phyloP scores from a whole-genome alignment of 768 basidiomycete species.

The Termitomyces sp. region DNA sequence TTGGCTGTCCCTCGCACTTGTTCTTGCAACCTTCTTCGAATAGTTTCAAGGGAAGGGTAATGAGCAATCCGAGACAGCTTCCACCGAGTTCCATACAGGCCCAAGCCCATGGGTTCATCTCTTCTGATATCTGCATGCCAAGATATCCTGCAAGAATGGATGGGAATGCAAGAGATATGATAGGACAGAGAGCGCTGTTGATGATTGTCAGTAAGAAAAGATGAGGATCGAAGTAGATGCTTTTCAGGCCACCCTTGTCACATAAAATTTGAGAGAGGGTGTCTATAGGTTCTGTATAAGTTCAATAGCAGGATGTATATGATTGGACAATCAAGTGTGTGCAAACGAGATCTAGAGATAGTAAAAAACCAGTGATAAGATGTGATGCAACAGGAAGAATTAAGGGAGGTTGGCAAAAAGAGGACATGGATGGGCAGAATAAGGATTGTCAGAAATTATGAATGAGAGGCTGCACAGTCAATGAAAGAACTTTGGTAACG shows the following conservation, averaged over 20 bases:
- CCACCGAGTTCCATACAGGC: constrained; percentile 72
- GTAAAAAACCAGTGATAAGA: constrained; percentile 76
- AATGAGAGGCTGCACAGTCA: constrained; percentile 76
- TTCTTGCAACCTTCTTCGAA: constrained; percentile 82
- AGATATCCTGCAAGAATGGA: constrained; percentile 60
- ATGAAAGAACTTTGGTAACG: constrained; percentile 68
- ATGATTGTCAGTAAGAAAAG: constrained; percentile 84
- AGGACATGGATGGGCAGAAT: constrained; percentile 51
- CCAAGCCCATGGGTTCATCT: constrained; percentile 81
- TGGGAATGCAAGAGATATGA: constrained; percentile 81
- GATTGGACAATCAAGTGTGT: constrained; percentile 90
- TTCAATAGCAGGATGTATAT: constrained; percentile 55
- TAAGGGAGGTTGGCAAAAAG: constrained; percentile 57
- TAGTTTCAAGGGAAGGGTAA: constrained; percentile 89
- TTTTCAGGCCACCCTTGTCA: constrained; percentile 75
- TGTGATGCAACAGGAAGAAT: constrained; percentile 81
- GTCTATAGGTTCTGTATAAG: constrained; percentile 75
- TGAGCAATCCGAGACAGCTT: constrained; percentile 64
- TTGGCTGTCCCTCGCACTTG: constrained; percentile 74
- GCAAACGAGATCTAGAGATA: constrained; percentile 84
- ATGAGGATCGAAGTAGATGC: constrained; percentile 86
- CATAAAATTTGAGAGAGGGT: constrained; percentile 73
- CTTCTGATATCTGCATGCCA: constrained; percentile 62
- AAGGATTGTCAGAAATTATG: constrained; percentile 66
- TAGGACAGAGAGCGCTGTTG: constrained; percentile 83